A percentile compares a stretch with the other conserved stretches of the same genome.
These are phyloP conservation scores for Pochonia chlamydosporia DNA, from an alignment of 2,329 filamentous ascomycete genomes.

Conservation along the genomic window DNA sequence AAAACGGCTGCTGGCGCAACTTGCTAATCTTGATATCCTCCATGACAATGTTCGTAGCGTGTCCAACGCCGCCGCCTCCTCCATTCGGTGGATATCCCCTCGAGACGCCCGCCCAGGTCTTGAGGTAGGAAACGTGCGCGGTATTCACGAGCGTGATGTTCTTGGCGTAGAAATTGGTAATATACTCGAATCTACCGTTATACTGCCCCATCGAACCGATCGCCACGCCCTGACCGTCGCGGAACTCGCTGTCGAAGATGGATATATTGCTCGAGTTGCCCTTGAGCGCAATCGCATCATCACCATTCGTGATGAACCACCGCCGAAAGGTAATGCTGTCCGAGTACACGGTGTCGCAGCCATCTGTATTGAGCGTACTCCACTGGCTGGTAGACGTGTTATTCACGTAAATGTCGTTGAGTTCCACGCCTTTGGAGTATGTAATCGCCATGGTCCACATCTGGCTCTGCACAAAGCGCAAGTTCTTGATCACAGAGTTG, in stretches of 20 bases:
- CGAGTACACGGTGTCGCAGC: slow-evolving; percentile 46
- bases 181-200: slow-evolving; percentile 37
- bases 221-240: slow-evolving; percentile 46
- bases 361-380: slow-evolving; percentile 34
- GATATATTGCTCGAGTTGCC: slow-evolving; percentile 50
- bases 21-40: slow-evolving; percentile 23
- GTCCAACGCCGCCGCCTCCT: slow-evolving; percentile 49
- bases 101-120: slow-evolving; percentile 51
- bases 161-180: slow-evolving; percentile 41
- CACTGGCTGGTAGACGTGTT: slow-evolving; percentile 32
- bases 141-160: slow-evolving; percentile 42
- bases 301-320: slow-evolving; percentile 46
- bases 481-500: slow-evolving; percentile 40
- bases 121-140: slow-evolving; percentile 45
- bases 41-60: slow-evolving; percentile 23
- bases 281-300: slow-evolving; percentile 49
- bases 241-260: slow-evolving; percentile 42
- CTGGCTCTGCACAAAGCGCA: slow-evolving; percentile 50
- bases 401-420: slow-evolving; percentile 49
- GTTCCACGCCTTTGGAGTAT: slow-evolving; percentile 36
- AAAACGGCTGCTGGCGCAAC: slow-evolving; percentile 23
- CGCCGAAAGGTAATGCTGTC: slow-evolving; percentile 44
- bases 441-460: slow-evolving; percentile 56
- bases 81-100: slow-evolving; percentile 51
- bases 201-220: slow-evolving; percentile 55